Base-by-base conservation (phyloP, 805 yeast genomes). In the Tetrapisispora namnaoensis region DNA sequence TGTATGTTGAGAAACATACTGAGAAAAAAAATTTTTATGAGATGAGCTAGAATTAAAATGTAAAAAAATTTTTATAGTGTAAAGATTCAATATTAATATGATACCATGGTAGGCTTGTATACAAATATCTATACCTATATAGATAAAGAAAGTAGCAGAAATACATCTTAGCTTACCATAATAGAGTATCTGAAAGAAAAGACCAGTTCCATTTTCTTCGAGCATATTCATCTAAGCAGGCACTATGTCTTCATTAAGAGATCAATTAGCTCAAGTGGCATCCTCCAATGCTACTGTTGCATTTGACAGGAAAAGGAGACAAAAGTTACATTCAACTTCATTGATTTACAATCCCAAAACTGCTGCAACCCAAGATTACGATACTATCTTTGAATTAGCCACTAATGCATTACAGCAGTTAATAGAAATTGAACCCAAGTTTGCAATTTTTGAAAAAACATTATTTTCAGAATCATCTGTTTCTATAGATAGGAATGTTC, bases 311-410 rank as follows among this genome's bases (percentile, higher is more conserved):
- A 89, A 89, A 67, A 75, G 79, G 57, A 76, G 97, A 65, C 86
- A 89, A 53, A 86, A 84, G 66, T 70, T 89, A 50, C 99, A 93
- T 62, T 80, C 95, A 37, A 82, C 87, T 37, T 93, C 99, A 44
- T 77, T 93, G 54, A 76, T 93, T 27, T 90, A 83, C 65, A 95
- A 87, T 40, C 75, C 96, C 10, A 80, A 83, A 58, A 81, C 80
- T 52, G 99, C 99, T 17, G 86, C 95, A n/a, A 78, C 90, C 35
- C 98, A 93, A 70, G 99, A 93, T 65, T 90, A 79, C 60, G 96
- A 89, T 56, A 74, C 83, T 42, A 80, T 93, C 50, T 85, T 75
- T 60, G 77, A 81, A 46, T 78, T 78, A 49, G 83, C 93, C 2
- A 58, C 77, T 7, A 93, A 85, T 49, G 95, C 95, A 0, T 72